These are phyloP conservation scores for Fusarium falciforme DNA, from an alignment of 2,329 filamentous ascomycete species.

Conservation along the genomic window DNA sequence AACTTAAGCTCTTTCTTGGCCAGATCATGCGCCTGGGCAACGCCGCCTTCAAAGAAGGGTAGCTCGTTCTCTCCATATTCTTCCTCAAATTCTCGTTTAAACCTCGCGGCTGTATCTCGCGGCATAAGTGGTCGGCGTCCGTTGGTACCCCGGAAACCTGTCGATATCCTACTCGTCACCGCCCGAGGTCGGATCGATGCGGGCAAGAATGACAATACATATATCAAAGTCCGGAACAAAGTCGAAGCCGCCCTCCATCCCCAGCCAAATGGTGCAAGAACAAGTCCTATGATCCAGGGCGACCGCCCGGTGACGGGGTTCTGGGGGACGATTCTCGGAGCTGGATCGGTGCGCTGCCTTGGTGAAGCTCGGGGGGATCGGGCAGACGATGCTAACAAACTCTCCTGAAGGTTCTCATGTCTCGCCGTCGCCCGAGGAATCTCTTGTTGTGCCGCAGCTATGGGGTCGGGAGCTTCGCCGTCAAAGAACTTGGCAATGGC, in stretches of 20 bases:
- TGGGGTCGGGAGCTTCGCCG: constrained; percentile 85
- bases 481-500: constrained; percentile 98
- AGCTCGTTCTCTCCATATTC: constrained; percentile 81
- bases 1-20: constrained; percentile 94
- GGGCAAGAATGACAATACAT: constrained; percentile 84
- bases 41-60: constrained; percentile 87
- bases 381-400: constrained; percentile 53
- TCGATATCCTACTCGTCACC: constrained; percentile 64
- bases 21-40: constrained; percentile 89
- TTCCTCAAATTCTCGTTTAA: constrained; percentile 94
- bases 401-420: constrained; percentile 80
- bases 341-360: constrained; percentile 66
- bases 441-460: constrained; percentile 78
- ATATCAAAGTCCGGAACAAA: constrained; percentile 78
- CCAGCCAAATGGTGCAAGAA: constrained; percentile 85
- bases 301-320: constrained; percentile 75
- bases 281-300: constrained; percentile 79
- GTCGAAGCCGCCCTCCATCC: constrained; percentile 78
- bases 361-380: constrained; percentile 39
- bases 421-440: constrained; percentile 72
- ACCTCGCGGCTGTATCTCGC: constrained; percentile 86
- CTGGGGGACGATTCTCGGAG: constrained; percentile 86
- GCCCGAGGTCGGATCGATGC: constrained; percentile 68
- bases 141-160: constrained; percentile 68
- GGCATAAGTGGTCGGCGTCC: constrained; percentile 83